Percentiles rank a stretch among this genome's conserved stretches.
These are phyloP conservation scores for Trametes versicolor DNA, from an alignment of 1,284 basidiomycete genomes.

Conservation along the genomic window DNA sequence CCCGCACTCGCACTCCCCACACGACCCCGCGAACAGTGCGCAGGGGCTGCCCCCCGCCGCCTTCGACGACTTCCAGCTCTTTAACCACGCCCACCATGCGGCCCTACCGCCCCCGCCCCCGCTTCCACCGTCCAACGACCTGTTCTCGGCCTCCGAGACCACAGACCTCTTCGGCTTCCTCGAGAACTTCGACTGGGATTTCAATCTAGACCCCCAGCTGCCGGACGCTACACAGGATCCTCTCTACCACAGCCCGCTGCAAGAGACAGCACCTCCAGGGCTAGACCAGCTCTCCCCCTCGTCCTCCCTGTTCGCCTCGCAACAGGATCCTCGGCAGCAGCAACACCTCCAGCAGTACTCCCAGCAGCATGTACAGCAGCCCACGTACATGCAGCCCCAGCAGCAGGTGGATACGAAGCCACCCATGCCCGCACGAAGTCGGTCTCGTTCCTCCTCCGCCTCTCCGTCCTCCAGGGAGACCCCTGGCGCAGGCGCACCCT, in stretches of 20 bases:
- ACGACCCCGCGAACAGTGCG: conserved; percentile 19
- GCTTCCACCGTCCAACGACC: conserved; percentile 73
- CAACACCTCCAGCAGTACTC: conserved; percentile 18
- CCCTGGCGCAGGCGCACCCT: conserved; percentile 33
- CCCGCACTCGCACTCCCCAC: conserved; percentile 23
- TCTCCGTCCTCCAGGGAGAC: conserved; percentile 32
- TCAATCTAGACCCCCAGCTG: conserved; percentile 46
- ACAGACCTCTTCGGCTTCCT: conserved; percentile 79
- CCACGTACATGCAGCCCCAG: conserved; percentile 9
- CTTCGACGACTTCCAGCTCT: conserved; percentile 73
- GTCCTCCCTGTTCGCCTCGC: conserved; percentile 27
- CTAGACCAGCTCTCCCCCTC: conserved; percentile 29
- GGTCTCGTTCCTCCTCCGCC: conserved; percentile 34
- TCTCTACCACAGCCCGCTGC: conserved; percentile 33
- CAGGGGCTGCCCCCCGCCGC: conserved; percentile 48
- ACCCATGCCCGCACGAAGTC: conserved; percentile 19
- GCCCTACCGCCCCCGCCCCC: conserved; percentile 67
- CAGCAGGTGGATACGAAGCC: conserved; percentile 27
- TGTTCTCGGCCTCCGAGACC: conserved; percentile 78
- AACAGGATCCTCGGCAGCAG: conserved; percentile 17
- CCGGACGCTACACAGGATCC: conserved; percentile 24
- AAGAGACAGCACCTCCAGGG: conserved; percentile 33
- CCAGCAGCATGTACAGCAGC: conserved; percentile 10
- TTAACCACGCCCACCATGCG: conserved; percentile 62
- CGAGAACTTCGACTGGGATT: conserved; percentile 78